phyloP scores from a whole-genome alignment of 495 filamentous ascomycete genomes.

The Penicillium flavigenum region DNA sequence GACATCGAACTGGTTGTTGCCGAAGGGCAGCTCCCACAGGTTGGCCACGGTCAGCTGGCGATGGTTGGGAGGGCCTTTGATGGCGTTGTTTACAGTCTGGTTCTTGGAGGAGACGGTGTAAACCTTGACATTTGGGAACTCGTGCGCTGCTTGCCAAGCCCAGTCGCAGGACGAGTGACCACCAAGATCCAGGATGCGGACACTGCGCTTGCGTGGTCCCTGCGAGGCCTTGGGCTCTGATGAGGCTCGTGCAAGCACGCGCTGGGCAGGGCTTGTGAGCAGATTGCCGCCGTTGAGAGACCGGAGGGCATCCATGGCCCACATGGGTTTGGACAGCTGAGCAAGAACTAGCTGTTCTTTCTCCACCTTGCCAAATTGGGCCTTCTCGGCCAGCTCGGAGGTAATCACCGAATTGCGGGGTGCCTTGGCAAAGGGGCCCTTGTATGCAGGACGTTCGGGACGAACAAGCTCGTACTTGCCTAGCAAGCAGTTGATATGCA shows the following conservation, averaged over 20 bases:
- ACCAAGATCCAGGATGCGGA: slow-evolving; percentile 81
- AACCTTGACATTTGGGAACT: slow-evolving; percentile 79
- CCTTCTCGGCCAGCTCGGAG: slow-evolving; percentile 44
- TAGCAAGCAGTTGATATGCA: slow-evolving; percentile 69
- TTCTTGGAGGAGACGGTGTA: slow-evolving; percentile 79
- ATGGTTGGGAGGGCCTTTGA: slow-evolving; percentile 84
- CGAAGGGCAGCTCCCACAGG: slow-evolving; percentile 81
- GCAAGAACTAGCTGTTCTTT: slow-evolving; percentile 75
- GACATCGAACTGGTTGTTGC: slow-evolving; percentile 84
- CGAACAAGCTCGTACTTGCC: slow-evolving; percentile 68
- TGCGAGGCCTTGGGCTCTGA: slow-evolving; percentile 5
- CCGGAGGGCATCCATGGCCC: slow-evolving; percentile 77
- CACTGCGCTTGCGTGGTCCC: slow-evolving; percentile 18
- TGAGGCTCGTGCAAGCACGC: slow-evolving; percentile 42
- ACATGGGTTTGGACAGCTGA: slow-evolving; percentile 71
- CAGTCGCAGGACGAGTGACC: slow-evolving; percentile 85
- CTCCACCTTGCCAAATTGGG: slow-evolving; percentile 56
- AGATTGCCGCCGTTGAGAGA: slow-evolving; percentile 78
- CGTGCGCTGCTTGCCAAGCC: slow-evolving; percentile 88
- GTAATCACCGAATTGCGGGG: slow-evolving; percentile 52
- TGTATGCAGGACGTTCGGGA: slow-evolving; percentile 48
- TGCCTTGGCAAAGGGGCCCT: slow-evolving; percentile 51
- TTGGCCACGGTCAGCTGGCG: slow-evolving; percentile 70
- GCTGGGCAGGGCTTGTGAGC: slow-evolving; percentile 70
- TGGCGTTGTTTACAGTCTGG: slow-evolving; percentile 64